Evolutionary conservation across 352 stramenopile genomes (phyloP).

Genomic region (Phytophthora quininea): DNA sequence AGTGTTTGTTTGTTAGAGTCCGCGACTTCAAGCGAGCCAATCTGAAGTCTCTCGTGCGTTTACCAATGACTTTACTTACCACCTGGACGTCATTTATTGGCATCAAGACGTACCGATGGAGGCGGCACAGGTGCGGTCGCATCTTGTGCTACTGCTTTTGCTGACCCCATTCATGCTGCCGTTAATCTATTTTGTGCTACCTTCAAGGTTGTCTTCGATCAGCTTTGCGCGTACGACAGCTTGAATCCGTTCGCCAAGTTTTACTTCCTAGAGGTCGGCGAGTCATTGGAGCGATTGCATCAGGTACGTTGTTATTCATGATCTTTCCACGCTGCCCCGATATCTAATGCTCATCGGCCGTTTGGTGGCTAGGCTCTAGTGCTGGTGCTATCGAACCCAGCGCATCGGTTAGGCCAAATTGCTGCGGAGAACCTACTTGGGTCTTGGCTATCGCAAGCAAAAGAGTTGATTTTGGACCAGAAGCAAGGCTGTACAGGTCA

Average conservation of each 20-base stretch:
- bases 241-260: constrained; percentile 47
- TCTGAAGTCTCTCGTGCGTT: constrained; percentile 28
- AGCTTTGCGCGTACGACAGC: constrained; percentile 56
- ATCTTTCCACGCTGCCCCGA: constrained; percentile 3
- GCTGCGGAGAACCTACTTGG: constrained; percentile 48
- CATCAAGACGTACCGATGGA: constrained; percentile 40
- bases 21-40: constrained; percentile 21
- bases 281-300: constrained; percentile 57
- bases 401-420: constrained; percentile 54
- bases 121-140: constrained; percentile 35
- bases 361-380: constrained; percentile 46
- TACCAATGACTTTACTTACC: constrained; percentile 31
- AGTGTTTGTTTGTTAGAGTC: constrained; percentile 15
- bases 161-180: not conserved
- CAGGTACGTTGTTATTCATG: constrained; percentile 42
- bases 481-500: constrained; percentile 9
- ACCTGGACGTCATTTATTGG: constrained; percentile 62
- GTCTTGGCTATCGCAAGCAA: constrained; percentile 42
- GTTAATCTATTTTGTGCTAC: not conserved
- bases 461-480: constrained; percentile 30
- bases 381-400: constrained; percentile 54
- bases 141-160: no score
- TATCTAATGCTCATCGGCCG: constrained; percentile 21
- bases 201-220: constrained; percentile 42
- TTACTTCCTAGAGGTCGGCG: constrained; percentile 58